A percentile compares a stretch with the other conserved stretches of the same genome.
Conservation (phyloP, 176 grass and related monocot species). For the Hordeum vulgare region DNA sequence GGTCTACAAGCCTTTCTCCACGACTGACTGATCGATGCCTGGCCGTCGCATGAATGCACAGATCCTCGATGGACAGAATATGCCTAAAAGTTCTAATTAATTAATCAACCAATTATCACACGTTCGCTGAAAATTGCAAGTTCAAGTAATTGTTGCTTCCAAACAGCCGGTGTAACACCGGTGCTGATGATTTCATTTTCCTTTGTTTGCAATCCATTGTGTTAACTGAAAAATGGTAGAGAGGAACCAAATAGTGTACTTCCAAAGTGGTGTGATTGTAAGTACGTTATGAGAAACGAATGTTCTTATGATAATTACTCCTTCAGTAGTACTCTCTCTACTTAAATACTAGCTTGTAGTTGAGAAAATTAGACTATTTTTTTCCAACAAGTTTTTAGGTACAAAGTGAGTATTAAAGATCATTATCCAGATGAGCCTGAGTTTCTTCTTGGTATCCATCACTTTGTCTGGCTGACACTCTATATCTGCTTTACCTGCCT, state of each 20-base stretch:
- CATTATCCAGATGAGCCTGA: too few species aligned
- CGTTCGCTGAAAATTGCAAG: not conserved
- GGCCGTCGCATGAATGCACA: constrained; percentile 7
- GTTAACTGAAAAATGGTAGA: constrained; percentile 15
- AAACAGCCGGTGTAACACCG: not conserved
- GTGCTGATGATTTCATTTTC: constrained; percentile 33
- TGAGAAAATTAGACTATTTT: too few species aligned
- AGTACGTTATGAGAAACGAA: not conserved
- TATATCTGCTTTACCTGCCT: too few species aligned
- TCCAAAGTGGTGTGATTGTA: not conserved
- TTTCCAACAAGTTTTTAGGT: too few species aligned
- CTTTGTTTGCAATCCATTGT: constrained; percentile 10
- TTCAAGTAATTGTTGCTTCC: not conserved
- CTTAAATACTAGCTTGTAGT: too few species aligned
- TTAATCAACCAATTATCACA: constrained; percentile 9
- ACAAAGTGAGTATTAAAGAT: too few species aligned
- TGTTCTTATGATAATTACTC: not conserved
- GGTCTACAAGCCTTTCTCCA: constrained; percentile 77
- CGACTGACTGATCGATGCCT: constrained; percentile 16
- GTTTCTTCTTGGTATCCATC: too few species aligned
- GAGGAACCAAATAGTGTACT: not conserved
- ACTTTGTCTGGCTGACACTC: too few species aligned
- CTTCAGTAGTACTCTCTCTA: too few species aligned
- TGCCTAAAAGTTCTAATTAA: constrained; percentile 8
- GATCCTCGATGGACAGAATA: not conserved